Base-by-base conservation (phyloP, 2,329 filamentous ascomycete genomes). In the Fusarium succisae region DNA sequence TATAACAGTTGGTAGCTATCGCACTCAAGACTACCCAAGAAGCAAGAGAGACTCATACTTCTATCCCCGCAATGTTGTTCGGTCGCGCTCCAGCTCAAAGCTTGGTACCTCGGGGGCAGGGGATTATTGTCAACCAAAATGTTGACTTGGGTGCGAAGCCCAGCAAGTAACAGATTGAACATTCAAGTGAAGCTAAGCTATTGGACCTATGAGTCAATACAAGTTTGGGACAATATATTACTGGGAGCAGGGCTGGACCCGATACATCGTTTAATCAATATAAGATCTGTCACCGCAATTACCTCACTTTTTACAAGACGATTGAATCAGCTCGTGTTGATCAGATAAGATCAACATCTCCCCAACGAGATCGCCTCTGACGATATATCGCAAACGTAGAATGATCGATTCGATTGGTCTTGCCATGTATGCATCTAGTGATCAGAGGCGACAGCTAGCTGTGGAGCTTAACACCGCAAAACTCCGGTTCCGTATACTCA, bases 1-100 rank as follows among this genome's bases (percentile, higher is more conserved):
- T 5, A 30, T 74, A 61, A 74, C 35, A 10, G 6, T 26, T 28
- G 17, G n/a, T 20, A 74, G 72, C 67, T 4, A 18, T 69, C 8
- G 72, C 72, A 14, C 13, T 74, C 30, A 74, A 69, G 55, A 71
- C 71, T 17, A 74, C 54, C 18, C 55, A 51, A 39, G 54, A 69
- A 11, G 45, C 58, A 11, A 43, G 63, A 69, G 43, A 58, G 22
- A 28, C 55, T 41, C 58, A 45, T 5, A 38, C 51, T 5, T 55
- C 66, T 6, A 22, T 70, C 12, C 28, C 43, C 10, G 44, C 59
- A 8, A 48, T 64, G 55, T 54, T 54, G 28, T 58, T 53, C 14
- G 51, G 51, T 4, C 54, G 44, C 18, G 18, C 45, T 55, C 56
- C 53, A 28, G 61, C 41, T 8, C 62, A 62, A 55, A 47, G 43